Evolutionary conservation across 768 basidiomycete genomes (phyloP).

Genomic region (Russula sp.): DNA sequence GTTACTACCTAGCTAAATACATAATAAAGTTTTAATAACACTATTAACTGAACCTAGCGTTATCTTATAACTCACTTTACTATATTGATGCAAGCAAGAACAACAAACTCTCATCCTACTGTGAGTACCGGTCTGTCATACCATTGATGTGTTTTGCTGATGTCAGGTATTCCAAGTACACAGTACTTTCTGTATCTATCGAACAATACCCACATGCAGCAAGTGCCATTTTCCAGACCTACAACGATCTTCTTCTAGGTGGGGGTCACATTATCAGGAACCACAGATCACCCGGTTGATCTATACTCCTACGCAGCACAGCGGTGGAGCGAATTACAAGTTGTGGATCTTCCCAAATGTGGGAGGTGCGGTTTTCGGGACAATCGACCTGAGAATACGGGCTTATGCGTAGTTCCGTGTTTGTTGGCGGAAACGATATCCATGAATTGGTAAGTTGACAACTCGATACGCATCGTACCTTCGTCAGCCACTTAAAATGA

Average conservation of each 20-base stretch:
- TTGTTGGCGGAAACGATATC: slow-evolving; percentile 9
- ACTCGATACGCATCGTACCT: no score
- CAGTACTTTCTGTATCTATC: background rate
- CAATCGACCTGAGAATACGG: background rate
- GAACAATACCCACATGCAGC: slow-evolving; percentile 9
- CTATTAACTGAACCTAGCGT: no score
- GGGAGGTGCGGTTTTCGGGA: slow-evolving; percentile 18
- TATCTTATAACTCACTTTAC: no score
- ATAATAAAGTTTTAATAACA: no score
- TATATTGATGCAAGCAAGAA: background rate
- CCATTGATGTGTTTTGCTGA: background rate
- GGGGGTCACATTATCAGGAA: background rate
- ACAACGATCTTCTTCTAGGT: slow-evolving; percentile 21
- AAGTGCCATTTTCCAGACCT: slow-evolving; percentile 17
- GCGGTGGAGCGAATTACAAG: slow-evolving; percentile 16
- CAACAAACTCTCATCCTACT: background rate
- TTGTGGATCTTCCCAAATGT: slow-evolving; percentile 17
- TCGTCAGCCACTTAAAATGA: background rate
- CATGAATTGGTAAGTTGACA: slow-evolving; percentile 17
- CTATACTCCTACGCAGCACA: slow-evolving; percentile 1
- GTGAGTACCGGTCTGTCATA: background rate
- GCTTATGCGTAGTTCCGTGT: slow-evolving; percentile 10
- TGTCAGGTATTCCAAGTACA: background rate
- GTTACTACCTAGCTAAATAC: no score
- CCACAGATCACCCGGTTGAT: background rate